Conservation (phyloP, 768 basidiomycete genomes). For the Leccinum barrowsii region DNA sequence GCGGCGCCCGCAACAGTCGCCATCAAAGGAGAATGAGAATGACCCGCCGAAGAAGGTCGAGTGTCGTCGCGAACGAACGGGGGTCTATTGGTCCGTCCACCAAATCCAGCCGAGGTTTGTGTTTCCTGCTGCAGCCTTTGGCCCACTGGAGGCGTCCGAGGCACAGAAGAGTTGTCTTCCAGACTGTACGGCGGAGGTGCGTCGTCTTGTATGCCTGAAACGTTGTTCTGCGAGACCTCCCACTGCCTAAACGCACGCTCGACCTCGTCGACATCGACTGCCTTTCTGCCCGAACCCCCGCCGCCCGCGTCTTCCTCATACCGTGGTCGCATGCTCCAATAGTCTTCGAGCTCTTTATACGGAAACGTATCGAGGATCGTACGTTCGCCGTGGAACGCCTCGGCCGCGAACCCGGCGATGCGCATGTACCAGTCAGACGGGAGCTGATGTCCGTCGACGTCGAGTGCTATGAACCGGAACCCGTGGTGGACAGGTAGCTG, state of each 20-base stretch:
- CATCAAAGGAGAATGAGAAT: constrained; percentile 5
- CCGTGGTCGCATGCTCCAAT: constrained; percentile 62
- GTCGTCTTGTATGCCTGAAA: constrained; percentile 40
- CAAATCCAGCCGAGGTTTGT: neutral
- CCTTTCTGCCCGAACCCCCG: neutral
- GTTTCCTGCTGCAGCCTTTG: neutral
- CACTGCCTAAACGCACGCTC: constrained; percentile 43
- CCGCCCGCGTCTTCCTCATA: constrained; percentile 38
- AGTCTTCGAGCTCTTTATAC: constrained; percentile 68
- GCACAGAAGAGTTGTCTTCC: constrained; percentile 27
- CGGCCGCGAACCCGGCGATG: constrained; percentile 68
- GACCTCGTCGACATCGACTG: constrained; percentile 26
- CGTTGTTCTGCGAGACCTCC: constrained; percentile 18
- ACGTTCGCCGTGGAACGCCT: constrained; percentile 64
- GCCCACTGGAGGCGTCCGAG: neutral
- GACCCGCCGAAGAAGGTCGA: constrained; percentile 5
- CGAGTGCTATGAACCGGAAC: constrained; percentile 65
- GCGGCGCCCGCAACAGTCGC: neutral
- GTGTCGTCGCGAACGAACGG: neutral
- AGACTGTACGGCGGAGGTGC: constrained; percentile 68
- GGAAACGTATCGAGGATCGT: constrained; percentile 61
- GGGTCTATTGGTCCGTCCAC: neutral
- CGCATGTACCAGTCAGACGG: constrained; percentile 88
- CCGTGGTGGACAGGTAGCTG: constrained; percentile 59
- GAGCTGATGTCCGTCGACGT: constrained; percentile 73